Evolutionary conservation across 805 yeast species (phyloP), one percentile per base, ranked within the genome.

Genomic region (Ogataea glucozyma): DNA sequence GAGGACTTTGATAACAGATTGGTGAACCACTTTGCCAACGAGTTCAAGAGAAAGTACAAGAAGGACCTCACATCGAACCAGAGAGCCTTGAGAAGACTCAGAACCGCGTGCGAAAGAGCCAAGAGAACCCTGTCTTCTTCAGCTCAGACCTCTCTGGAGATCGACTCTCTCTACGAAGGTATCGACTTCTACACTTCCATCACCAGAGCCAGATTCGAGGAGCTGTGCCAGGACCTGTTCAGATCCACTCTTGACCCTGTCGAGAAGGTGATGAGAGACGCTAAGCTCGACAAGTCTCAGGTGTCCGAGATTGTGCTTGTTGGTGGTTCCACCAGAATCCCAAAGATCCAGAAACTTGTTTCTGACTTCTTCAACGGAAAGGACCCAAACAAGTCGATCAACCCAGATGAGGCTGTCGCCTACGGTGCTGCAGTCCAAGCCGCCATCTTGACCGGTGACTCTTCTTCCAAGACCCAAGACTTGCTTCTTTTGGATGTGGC

Each of bases 371-470:
- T 90, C 80, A 86, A 89, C 72, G 97, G 97, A 67, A 90, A 89
- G 78, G 95, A 89, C 74, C 95, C 95, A 71, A 87, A 88, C 79
- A 86, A 83, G 75, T 87, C 96, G 42, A 89, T 89, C 71, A 89
- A 89, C 83, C 97, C 97, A 60, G 97, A 89, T 78, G 97, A 89
- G 77, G 97, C 97, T 64, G 97, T 89, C 71, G 97, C 97, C 62
- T 89, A 89, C 75, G 97, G 97, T 84, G 97, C 97, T 56, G 97
- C 97, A 54, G 97, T 89, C 57, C 97, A 89, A 79, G 97, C 96
- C 56, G 97, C 97, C 58, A 89, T 89, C 66, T 79, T 89, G 67
- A 81, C 96, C 46, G 97, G 97, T 75, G 96, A 89, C 73, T 83
- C 90, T 57, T 88, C 97, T 29, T 82, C 96, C 48, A 88, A 88